Evolutionary conservation across 2,329 filamentous ascomycete genomes (phyloP).

Genomic region (Diaporthe helianthi): DNA sequence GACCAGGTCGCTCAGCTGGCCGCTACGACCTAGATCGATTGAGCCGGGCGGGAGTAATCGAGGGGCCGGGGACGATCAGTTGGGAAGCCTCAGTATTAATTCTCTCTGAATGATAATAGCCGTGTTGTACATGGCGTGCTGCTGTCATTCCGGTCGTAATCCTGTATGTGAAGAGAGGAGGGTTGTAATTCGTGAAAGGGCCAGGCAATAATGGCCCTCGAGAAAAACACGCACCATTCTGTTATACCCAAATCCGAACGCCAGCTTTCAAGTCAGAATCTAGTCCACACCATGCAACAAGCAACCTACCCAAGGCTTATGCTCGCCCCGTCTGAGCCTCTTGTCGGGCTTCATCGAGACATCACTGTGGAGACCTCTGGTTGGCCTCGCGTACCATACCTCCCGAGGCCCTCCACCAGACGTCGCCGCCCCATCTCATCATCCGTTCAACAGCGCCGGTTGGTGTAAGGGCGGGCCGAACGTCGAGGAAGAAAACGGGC

Average conservation of each 20-base stretch:
- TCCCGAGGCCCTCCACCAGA: constrained; percentile 91
- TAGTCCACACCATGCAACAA: constrained; percentile 6
- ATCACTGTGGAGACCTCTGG: constrained; percentile 15
- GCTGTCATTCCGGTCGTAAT: constrained; percentile 21
- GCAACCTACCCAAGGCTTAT: neutral
- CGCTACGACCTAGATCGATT: constrained; percentile 12
- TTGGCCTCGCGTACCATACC: constrained; percentile 63
- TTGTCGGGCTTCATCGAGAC: neutral
- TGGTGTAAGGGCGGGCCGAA: constrained; percentile 86
- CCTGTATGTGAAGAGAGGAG: constrained; percentile 27
- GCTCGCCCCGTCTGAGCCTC: neutral
- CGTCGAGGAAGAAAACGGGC: constrained; percentile 95
- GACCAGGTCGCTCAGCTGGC: constrained; percentile 59
- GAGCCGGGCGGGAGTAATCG: neutral
- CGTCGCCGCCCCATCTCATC: constrained; percentile 88
- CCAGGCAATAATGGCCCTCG: neutral
- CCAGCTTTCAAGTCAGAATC: constrained; percentile 24
- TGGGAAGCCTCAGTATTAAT: neutral
- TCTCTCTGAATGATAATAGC: neutral
- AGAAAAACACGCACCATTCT: constrained; percentile 26
- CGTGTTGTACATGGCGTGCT: constrained; percentile 18
- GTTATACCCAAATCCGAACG: constrained; percentile 26
- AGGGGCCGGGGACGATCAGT: neutral
- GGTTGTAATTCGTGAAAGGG: constrained; percentile 9
- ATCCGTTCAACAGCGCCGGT: constrained; percentile 80